A percentile compares a stretch with the other conserved stretches of the same genome.
Evolutionary conservation across 768 basidiomycete genomes (phyloP).

Genomic region (Suillus discolor): DNA sequence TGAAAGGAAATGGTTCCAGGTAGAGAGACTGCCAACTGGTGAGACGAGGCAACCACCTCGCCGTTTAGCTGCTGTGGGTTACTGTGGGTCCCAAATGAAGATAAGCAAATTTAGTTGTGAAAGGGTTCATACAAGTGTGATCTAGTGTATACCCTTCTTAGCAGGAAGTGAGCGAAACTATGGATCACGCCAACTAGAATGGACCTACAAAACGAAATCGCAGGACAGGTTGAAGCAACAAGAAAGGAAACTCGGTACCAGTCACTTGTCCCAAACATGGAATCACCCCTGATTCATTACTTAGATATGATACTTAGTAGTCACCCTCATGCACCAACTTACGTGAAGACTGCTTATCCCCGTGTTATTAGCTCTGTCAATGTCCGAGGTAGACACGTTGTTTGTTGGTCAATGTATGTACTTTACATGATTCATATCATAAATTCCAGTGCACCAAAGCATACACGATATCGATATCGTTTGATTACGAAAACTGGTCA

Average conservation of each 20-base stretch:
- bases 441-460: not conserved
- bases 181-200: not conserved
- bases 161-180: not conserved
- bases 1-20: not conserved
- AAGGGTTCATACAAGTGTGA: not conserved
- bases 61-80: not conserved
- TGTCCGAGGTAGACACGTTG: not conserved
- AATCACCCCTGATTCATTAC: not conserved
- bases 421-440: not conserved
- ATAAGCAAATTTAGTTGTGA: not conserved
- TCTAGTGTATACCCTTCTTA: not conserved
- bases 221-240: not conserved
- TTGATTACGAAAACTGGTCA: not conserved
- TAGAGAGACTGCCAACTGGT: not conserved
- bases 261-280: not conserved
- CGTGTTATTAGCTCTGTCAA: not conserved
- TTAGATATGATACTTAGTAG: not conserved
- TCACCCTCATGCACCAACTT: not conserved
- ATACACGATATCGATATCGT: not conserved
- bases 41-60: not conserved
- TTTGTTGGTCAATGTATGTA: not conserved
- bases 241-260: slow-evolving; percentile 1
- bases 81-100: not conserved
- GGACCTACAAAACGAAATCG: slow-evolving; percentile 2
- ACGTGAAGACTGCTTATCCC: not conserved